Percentiles rank a stretch among this genome's conserved stretches.
Evolutionary conservation across 495 filamentous ascomycete genomes (phyloP).

Genomic region (Penicillium maclennaniae): DNA sequence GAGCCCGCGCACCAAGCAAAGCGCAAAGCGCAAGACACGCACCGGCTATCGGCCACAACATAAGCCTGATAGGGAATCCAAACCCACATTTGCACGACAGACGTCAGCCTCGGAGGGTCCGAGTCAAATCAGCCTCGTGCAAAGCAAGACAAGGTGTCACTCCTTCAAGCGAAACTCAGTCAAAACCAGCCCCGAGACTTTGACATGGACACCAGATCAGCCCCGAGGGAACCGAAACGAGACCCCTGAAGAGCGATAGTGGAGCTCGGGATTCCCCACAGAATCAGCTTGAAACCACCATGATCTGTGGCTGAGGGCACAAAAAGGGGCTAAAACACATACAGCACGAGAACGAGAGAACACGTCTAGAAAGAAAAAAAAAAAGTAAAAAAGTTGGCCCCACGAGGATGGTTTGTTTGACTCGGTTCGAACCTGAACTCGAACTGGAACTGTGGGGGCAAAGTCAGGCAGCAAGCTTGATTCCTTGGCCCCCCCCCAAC

Average conservation of each 20-base stretch:
- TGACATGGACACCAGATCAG: constrained; percentile 1
- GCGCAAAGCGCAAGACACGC: no score
- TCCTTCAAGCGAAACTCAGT: no score
- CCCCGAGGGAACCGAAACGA: constrained; percentile 5
- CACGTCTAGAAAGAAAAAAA: no score
- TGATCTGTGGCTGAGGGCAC: constrained; percentile 23
- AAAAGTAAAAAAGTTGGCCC: not conserved
- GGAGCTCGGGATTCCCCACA: constrained; percentile 21
- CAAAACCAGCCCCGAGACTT: constrained; percentile 2
- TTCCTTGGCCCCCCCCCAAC: no score
- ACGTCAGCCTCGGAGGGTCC: no score
- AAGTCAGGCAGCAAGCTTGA: no score
- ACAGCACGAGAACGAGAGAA: not conserved
- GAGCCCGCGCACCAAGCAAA: not conserved
- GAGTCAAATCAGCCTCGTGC: not conserved
- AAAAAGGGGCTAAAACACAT: constrained; percentile 11
- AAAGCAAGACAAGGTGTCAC: not conserved
- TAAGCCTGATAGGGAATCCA: not conserved
- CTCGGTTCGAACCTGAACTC: not conserved
- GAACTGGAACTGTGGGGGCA: not conserved
- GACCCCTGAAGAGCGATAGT: constrained; percentile 13
- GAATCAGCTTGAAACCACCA: constrained; percentile 26
- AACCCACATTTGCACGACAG: not conserved
- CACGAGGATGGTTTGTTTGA: not conserved
- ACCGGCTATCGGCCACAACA: not conserved